These are phyloP conservation scores for Salpingoeca rosetta DNA, from an alignment of 78 protist species.

Conservation along the genomic window DNA sequence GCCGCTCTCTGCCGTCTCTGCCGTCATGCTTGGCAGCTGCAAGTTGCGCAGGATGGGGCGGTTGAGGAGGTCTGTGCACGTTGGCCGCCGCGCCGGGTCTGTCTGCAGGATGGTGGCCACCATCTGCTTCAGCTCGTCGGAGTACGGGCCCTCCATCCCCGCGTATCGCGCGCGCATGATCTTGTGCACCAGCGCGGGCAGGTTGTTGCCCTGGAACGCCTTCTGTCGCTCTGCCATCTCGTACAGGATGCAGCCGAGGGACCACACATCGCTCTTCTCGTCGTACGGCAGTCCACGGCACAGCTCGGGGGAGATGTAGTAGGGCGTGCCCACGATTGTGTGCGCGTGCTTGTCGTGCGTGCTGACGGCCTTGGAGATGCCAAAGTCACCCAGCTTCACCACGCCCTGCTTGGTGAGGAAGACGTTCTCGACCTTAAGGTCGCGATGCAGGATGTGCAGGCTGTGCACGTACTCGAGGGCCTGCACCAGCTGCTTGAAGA, in stretches of 20 bases:
- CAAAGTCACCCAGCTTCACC: conserved; percentile 32
- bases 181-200: conserved; percentile 17
- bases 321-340: conserved; percentile 52
- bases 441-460: conserved; percentile 27
- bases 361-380: conserved; percentile 17
- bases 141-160: background rate
- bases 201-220: conserved; percentile 33
- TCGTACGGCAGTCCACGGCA: conserved; percentile 48
- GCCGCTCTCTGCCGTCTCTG: too few relatives aligned
- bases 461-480: conserved; percentile 42
- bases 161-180: conserved; percentile 15
- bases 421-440: conserved; percentile 36
- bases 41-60: background rate
- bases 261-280: conserved; percentile 63
- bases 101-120: background rate
- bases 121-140: conserved; percentile 1
- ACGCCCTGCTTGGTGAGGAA: conserved; percentile 2
- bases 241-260: conserved; percentile 54
- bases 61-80: background rate
- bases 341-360: background rate
- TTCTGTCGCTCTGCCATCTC: conserved; percentile 44
- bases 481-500: conserved; percentile 45
- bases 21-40: too few relatives aligned
- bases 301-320: conserved; percentile 68
- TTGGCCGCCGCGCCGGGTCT: background rate